Evolutionary conservation across 2,329 filamentous ascomycete genomes (phyloP).

Genomic region (Neopestalotiopsis sp.): DNA sequence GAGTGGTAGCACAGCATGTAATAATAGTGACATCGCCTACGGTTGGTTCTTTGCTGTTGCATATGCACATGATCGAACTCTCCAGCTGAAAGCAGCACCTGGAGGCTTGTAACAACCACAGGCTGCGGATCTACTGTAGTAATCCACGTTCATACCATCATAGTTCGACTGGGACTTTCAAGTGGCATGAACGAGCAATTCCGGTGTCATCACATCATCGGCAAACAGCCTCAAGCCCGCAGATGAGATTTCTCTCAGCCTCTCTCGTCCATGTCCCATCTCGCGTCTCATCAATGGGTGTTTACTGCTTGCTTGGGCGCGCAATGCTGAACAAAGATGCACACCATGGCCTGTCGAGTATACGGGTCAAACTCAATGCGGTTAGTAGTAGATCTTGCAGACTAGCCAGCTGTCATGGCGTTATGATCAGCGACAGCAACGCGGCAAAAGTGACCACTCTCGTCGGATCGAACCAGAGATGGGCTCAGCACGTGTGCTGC

Average conservation of each 20-base stretch:
- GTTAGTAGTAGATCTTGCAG: not conserved
- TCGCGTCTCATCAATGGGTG: not conserved
- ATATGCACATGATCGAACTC: conserved; percentile 1
- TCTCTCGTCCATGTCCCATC: not conserved
- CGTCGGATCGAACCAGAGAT: not conserved
- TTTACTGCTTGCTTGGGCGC: not conserved
- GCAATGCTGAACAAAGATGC: not conserved
- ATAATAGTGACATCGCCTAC: not conserved
- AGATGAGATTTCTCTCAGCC: not conserved
- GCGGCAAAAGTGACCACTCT: conserved; percentile 10
- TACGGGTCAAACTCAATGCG: not conserved
- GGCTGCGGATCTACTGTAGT: not conserved
- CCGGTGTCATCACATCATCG: not conserved
- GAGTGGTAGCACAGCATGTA: not conserved
- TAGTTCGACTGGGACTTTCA: not conserved
- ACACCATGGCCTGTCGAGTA: conserved; percentile 5
- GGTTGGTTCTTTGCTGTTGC: not conserved
- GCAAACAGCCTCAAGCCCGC: not conserved
- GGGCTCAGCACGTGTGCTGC: not conserved
- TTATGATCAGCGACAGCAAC: conserved; percentile 6
- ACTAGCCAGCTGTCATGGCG: conserved; percentile 18
- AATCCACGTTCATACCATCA: not conserved
- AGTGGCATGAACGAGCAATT: not conserved
- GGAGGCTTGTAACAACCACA: not conserved
- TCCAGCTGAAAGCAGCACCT: not conserved